A percentile compares a stretch with the other conserved stretches of the same genome.
phyloP scores from a whole-genome alignment of 2,329 filamentous ascomycete genomes.

The Hirsutella rhossiliensis region DNA sequence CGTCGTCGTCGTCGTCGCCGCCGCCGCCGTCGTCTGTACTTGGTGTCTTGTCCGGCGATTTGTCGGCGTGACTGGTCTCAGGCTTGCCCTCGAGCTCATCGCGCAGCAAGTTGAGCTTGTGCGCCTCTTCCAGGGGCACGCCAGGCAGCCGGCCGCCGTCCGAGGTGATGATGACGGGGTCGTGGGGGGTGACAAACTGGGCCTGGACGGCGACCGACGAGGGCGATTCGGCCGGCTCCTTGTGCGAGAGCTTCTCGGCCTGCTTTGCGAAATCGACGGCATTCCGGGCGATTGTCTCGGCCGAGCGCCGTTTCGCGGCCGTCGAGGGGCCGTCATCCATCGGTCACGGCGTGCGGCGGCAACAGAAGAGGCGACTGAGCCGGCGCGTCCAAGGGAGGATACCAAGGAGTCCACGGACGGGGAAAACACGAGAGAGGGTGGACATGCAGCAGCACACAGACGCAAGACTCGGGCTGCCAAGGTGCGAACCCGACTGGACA shows the following conservation, averaged over 20 bases:
- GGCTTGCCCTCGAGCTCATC: slow-evolving; percentile 26
- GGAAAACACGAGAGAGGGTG: no score
- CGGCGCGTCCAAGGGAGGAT: no score
- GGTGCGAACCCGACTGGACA: no score
- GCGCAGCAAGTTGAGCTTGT: slow-evolving; percentile 54
- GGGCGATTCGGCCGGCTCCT: slow-evolving; percentile 16
- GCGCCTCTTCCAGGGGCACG: slow-evolving; percentile 58
- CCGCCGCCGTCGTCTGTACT: no score
- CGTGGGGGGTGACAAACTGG: slow-evolving; percentile 54
- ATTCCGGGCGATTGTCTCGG: slow-evolving; percentile 15
- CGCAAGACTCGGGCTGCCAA: no score
- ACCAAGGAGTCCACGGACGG: no score
- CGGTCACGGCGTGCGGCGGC: neutral
- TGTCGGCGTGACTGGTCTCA: no score
- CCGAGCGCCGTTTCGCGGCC: slow-evolving; percentile 8
- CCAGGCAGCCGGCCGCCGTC: slow-evolving; percentile 55
- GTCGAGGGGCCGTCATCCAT: no score
- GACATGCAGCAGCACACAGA: no score
- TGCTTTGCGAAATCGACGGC: slow-evolving; percentile 50
- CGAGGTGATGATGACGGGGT: slow-evolving; percentile 58
- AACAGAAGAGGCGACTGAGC: no score
- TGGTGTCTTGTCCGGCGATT: no score
- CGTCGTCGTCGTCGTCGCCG: no score
- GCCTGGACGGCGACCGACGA: slow-evolving; percentile 45
- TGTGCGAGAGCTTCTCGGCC: slow-evolving; percentile 42